Evolutionary conservation across 768 basidiomycete species (phyloP), one percentile per base, ranked within the genome.

Genomic region (Agrocybe pediades): DNA sequence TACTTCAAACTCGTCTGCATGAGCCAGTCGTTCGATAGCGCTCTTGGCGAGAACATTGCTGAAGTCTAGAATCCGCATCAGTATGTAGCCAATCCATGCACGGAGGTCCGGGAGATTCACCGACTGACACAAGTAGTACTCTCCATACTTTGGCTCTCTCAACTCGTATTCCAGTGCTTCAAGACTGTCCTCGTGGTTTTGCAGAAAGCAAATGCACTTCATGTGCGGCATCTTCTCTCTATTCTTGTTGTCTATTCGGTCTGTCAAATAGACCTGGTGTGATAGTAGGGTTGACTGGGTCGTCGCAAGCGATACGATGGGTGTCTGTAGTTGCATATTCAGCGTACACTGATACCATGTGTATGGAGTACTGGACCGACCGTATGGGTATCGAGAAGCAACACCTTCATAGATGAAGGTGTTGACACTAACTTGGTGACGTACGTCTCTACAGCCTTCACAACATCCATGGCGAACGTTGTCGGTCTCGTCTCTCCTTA

Each of bases 51-150:
- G 70, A 36, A 91, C 85, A 63, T 95, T 98, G 74, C 95, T 98
- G 68, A 99, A 99, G 72, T 97, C 96, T 98, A 53, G 16, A 45
- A 41, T 50, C 43, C 46, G 27, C 46, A 49, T 56, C 26, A 59
- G 40, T 46, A 55, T 45, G 49, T 49, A 33, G 51, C n/a, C 30
- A 46, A 49, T 33, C 51, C 39, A 66, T 55, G 47, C 51, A 58
- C 59, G 70, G 62, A 36, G 13, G 13, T 36, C 61, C 65, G 63
- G 64, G 59, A 65, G 74, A 81, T 76, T 81, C 84, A 90, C 87
- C 81, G 78, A 93, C 96, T 89, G 84, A 98, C 96, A 99, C 68
- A 99, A 76, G 80, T 96, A 98, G 74, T 99, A 99, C 74, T 95
- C 94, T 68, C 95, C 95, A 64, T 98, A 99, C 71, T 90, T 90